Evolutionary conservation across 2,329 filamentous ascomycete genomes (phyloP), one percentile per base, ranked within the genome.

Genomic region (Tolypocladium tundrense): DNA sequence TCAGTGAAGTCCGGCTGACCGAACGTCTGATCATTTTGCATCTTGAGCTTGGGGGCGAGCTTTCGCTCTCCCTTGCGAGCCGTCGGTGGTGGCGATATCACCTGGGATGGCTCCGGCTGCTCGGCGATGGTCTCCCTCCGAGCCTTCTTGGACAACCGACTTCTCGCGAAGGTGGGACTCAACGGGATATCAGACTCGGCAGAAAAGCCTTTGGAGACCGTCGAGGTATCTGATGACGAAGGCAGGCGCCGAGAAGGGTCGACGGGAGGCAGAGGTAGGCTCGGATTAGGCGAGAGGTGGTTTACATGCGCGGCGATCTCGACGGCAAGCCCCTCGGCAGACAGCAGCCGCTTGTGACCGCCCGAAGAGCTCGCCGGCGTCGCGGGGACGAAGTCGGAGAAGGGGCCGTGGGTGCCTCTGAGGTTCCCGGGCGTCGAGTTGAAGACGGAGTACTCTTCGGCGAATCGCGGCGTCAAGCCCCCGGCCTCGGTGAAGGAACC

Each of bases 361-460:
- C 69, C 60, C 53, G 70, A 67, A 24, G 65, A 61, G 41, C 65
- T 67, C 58, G 71, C 72, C 16, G 74, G 72, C 43, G 68, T 61
- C 68, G 74, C 57, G 65, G 71, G 62, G 66, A 67, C 65, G 65
- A 78, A 77, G 63, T 80, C 78, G 62, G 71, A 65, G 66, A 81
- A 82, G 16, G 71, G 68, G 59, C 68, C 74, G 58, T 76, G 73
- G 50, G 73, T 69, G 56, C 74, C 78, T 64, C 74, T 75, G 57
- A 85, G 73, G 66, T 84, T 82, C 53, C 81, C 83, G 19, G 83
- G 83, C 10, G 83, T 85, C n/a, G 78, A 74, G 71, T 84, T 83
- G 74, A 86, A 86, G 66, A 86, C 82, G 61, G 83, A 84, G 66
- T 84, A 86, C 62, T 86, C 83, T 67, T 86, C 82, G 62, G 83